A percentile compares a stretch with the other conserved stretches of the same genome.
Conservation (phyloP, 208 protist genomes). For the Acanthamoeba triangularis region DNA sequence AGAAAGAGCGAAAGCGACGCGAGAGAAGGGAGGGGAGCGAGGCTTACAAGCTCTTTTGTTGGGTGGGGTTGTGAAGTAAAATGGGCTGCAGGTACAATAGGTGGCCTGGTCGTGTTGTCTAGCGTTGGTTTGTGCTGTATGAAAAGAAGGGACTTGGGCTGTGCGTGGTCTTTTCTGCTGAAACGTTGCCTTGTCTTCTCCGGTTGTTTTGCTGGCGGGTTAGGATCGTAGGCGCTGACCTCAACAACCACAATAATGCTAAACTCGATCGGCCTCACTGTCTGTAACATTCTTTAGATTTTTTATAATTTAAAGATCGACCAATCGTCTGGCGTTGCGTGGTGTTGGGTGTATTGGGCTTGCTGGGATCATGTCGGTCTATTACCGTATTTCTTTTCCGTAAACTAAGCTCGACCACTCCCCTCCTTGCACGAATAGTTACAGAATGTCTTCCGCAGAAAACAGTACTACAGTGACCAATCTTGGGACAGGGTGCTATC, state of each 20-base stretch:
- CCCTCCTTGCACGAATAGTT: background rate
- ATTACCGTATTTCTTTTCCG: background rate
- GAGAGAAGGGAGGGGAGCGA: background rate
- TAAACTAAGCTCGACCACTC: too few species aligned
- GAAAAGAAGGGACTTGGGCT: background rate
- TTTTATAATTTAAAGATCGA: background rate
- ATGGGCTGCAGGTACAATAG: background rate
- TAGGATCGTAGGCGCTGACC: background rate
- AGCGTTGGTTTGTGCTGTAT: background rate
- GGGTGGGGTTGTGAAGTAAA: background rate
- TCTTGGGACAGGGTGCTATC: too few species aligned
- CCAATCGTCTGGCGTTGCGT: background rate
- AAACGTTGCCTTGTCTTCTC: background rate
- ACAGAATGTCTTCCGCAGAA: background rate
- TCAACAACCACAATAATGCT: background rate
- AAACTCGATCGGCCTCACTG: background rate
- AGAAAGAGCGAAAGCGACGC: background rate
- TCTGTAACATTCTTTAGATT: background rate
- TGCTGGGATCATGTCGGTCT: background rate
- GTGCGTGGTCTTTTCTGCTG: slow-evolving; percentile 14
- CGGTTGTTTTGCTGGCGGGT: background rate
- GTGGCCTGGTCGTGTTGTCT: background rate
- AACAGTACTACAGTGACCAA: too few species aligned
- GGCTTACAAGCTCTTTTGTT: background rate
- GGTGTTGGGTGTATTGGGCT: background rate